Percentiles rank a stretch among this genome's conserved stretches.
Evolutionary conservation across 2,329 filamentous ascomycete species (phyloP).

Genomic region (Exserohilum turcica): DNA sequence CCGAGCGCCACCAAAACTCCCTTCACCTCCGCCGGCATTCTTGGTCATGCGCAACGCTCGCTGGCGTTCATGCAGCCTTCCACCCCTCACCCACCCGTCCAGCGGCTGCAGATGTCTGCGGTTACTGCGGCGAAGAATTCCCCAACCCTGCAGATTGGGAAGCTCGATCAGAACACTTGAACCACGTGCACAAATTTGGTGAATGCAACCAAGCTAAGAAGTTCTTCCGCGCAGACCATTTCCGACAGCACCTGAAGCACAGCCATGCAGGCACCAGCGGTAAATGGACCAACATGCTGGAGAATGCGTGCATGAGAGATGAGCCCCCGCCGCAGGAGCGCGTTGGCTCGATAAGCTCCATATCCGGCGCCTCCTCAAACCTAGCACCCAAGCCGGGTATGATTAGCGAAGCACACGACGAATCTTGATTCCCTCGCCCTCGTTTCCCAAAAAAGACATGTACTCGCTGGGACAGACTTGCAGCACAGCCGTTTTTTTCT

Average conservation of each 20-base stretch:
- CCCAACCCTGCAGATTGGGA: constrained; percentile 88
- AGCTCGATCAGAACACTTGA: constrained; percentile 81
- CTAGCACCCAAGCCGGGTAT: constrained; percentile 44
- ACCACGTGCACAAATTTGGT: constrained; percentile 91
- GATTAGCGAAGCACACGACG: constrained; percentile 48
- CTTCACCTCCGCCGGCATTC: constrained; percentile 90
- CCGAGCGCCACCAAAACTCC: constrained; percentile 93
- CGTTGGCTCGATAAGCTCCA: constrained; percentile 39
- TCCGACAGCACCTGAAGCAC: constrained; percentile 96
- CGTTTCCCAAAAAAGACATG: background rate
- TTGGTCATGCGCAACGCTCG: constrained; percentile 91
- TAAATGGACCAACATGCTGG: constrained; percentile 98
- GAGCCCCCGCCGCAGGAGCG: constrained; percentile 65
- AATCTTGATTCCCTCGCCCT: constrained; percentile 39
- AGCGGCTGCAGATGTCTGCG: constrained; percentile 74
- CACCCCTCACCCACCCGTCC: constrained; percentile 75
- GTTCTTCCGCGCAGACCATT: constrained; percentile 96
- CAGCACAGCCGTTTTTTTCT: background rate
- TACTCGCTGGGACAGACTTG: constrained; percentile 6
- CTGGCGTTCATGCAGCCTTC: constrained; percentile 76
- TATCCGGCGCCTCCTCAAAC: constrained; percentile 35
- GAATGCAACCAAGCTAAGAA: constrained; percentile 99
- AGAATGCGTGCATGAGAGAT: constrained; percentile 95
- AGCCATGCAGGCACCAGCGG: constrained; percentile 94
- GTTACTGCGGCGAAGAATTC: constrained; percentile 96